Evolutionary conservation across 805 yeast genomes (phyloP), one percentile per base, ranked within the genome.

Genomic region (Yarrowia porcina): DNA sequence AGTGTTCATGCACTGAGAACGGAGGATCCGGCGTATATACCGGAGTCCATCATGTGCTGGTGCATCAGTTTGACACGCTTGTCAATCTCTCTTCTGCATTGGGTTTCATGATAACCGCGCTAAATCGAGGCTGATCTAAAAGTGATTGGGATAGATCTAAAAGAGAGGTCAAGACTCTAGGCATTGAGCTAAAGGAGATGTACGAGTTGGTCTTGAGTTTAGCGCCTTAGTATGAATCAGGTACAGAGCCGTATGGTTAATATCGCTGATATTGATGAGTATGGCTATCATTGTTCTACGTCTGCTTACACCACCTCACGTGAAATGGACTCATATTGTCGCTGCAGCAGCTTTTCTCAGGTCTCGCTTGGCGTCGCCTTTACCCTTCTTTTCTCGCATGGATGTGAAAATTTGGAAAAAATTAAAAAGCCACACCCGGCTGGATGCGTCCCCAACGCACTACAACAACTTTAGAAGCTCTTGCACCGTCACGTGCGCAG

Each of bases 361-460:
- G 17, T 15, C 6, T 41, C 25, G 52, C 52, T 45, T 45, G 52
- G 52, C 52, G 20, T 7, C 47, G 4, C 52, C 11, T 17, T 27
- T 44, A 25, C 17, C 15, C 25, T n/a, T 17, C n/a, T 42, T 45
- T 45, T 18, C 36, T 7, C 36, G 10, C 15, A 12, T 32, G 18
- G 15, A 17, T 20, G 27, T 21, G 15, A 15, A 21, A 20, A 25
- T 5, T 4, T 5, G 8, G 28, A 25, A 25, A 25, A 25, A 25
- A 25, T 5, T 5, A 25, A 5, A 25, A 49, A 49, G 56, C 56
- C 56, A 49, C 56, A 49, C 56, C 36, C 38, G 56, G 56, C 30
- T 21, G 18, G 28, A 33, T 27, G 30, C 56, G 13, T 49, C 4
- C 2, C 2, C 21, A 2, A 15, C 15, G 56, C 56, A 49, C 38